Percentiles rank a stretch among this genome's conserved stretches.
phyloP scores from a whole-genome alignment of 257 asterid genomes.

The Solanum chmielewskii region DNA sequence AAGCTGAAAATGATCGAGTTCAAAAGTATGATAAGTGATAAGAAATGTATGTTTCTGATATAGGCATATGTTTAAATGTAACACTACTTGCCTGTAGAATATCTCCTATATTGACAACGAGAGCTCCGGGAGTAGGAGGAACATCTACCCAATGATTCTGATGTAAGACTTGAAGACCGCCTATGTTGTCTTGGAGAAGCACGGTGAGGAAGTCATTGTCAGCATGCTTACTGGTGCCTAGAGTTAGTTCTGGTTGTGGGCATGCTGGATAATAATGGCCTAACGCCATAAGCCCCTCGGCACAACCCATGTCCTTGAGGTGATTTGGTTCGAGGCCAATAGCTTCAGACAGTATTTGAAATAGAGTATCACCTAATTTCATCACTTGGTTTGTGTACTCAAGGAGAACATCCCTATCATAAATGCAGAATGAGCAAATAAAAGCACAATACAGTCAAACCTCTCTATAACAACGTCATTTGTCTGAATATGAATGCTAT shows the following conservation, averaged over 20 bases:
- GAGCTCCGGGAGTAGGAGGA: constrained; percentile 22
- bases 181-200: constrained; percentile 17
- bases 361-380: not conserved
- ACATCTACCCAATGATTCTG: constrained; percentile 22
- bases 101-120: constrained; percentile 17
- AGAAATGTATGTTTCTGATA: not conserved
- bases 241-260: constrained; percentile 14
- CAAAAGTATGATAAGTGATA: not conserved
- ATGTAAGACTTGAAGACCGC: constrained; percentile 22
- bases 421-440: not conserved
- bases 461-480: not conserved
- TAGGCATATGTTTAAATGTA: not conserved
- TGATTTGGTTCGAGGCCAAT: constrained; percentile 4
- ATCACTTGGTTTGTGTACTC: constrained; percentile 8
- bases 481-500: not conserved
- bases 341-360: constrained; percentile 11
- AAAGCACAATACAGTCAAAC: not conserved
- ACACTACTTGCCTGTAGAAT: constrained; percentile 7
- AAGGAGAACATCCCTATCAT: constrained; percentile 1
- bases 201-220: constrained; percentile 14
- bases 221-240: constrained; percentile 13
- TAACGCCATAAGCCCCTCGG: constrained; percentile 3
- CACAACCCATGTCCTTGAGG: constrained; percentile 7
- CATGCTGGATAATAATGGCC: constrained; percentile 21
- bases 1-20: constrained; percentile 1